Evolutionary conservation across 2,329 filamentous ascomycete genomes (phyloP), one percentile per base, ranked within the genome.

Genomic region (Pseudogymnoascus sp.): DNA sequence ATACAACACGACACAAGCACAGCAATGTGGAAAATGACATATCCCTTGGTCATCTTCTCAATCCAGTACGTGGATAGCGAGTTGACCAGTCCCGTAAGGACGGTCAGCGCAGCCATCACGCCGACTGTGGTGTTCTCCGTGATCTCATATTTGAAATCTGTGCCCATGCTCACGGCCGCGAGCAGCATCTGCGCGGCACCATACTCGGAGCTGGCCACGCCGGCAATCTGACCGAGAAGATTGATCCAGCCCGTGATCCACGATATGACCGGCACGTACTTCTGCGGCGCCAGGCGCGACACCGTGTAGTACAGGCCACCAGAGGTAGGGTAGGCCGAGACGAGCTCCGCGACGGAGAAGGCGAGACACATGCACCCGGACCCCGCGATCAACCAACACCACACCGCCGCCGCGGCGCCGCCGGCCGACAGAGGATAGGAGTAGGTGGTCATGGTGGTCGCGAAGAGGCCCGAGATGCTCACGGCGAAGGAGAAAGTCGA

Each of bases 401-500:
- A 85, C 4, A 85, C 77, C 6, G 77, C 80, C 6, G 81, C 77
- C 23, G 81, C 78, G 37, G 79, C 75, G 60, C 82, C 82, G 64
- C 81, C 81, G 12, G 81, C 81, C 45, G 74, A 72, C 26, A 84
- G 74, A 1, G 82, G 81, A 67, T 80, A 83, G 11, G 74, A 75
- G 68, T 83, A 81, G 33, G 82, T 84, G 3, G 82, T 83, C 67
- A 80, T 78, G 64, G 81, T 77, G 7, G 81, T 83, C 29, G 81
- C 77, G 68, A 82, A 84, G 19, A 84, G 75, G 45, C 81, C 82
- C 59, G 76, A 79, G 67, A 85, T 82, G 67, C 77, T 80, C 68
- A 85, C 79, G 60, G 83, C 83, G 68, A 85, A 86, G 61, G 81
- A 84, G 72, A 86, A 83, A 65, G 81, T 82, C 65, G 82, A 83